Conservation (phyloP, 345 rosid genomes). For the Trapa incisa region DNA sequence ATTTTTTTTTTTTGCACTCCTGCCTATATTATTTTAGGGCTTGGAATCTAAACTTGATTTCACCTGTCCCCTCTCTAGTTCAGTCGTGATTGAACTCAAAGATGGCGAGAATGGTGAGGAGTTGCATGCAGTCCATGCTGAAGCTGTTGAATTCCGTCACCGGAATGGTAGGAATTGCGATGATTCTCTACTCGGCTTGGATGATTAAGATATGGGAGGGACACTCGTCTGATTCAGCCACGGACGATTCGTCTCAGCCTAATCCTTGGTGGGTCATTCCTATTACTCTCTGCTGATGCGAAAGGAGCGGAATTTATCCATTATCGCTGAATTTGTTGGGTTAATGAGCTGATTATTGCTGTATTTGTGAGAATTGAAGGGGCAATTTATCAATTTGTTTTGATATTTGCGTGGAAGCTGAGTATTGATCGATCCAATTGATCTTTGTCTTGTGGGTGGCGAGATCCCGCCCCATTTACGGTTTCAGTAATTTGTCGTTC, state of each 20-base stretch:
- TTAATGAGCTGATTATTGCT: not conserved
- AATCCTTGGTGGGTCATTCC: slow-evolving; percentile 49
- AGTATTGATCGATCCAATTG: not conserved
- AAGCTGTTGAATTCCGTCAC: slow-evolving; percentile 62
- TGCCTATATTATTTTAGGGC: not conserved
- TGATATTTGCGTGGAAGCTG: not conserved
- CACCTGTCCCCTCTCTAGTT: not conserved
- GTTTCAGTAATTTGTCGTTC: not conserved
- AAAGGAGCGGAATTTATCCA: not conserved
- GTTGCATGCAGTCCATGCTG: slow-evolving; percentile 56
- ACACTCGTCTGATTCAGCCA: slow-evolving; percentile 26
- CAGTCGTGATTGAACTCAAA: not conserved
- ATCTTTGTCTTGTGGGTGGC: not conserved
- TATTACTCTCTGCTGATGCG: not conserved
- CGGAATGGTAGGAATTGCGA: slow-evolving; percentile 80
- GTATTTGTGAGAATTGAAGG: not conserved
- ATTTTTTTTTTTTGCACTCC: no score
- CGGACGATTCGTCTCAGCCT: slow-evolving; percentile 25
- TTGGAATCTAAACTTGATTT: not conserved
- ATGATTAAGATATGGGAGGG: slow-evolving; percentile 62
- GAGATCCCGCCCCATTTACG: not conserved
- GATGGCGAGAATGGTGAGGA: slow-evolving; percentile 44
- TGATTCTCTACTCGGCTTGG: slow-evolving; percentile 66
- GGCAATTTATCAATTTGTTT: not conserved
- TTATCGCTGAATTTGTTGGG: not conserved